Base-by-base conservation (phyloP, 2,329 filamentous ascomycete genomes). In the Chaetomium strumarium region DNA sequence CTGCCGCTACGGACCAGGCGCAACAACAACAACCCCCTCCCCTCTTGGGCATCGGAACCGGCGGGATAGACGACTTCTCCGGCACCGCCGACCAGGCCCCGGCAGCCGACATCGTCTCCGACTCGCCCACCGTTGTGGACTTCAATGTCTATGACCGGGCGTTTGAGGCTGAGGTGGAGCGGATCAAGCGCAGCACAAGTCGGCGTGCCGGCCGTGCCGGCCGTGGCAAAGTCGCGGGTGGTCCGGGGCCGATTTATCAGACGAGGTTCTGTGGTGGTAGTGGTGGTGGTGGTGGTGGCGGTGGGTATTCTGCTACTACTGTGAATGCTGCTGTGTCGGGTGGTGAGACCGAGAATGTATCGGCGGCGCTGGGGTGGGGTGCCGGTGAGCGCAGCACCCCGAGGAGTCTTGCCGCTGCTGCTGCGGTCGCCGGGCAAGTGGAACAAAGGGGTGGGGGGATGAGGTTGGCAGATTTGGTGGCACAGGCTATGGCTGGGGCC, bases 121-220 rank as follows among this genome's bases (percentile, higher is more conserved):
- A 96, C 68, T 95, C 88, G 1, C 92, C 92, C 2, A 85, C 85
- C 0, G 86, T 85, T 1, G 87, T 88, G 6, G 90, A 95, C 55
- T 89, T 89, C 61, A 84, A 93, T 64, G 85, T 97, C 53, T 96
- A 96, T 67, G 89, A 95, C 67, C 82, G 80, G 1, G 92, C 92
- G 0, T 96, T 95, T 66, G 83, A 88, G 63, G 81, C 87, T 55
- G 89, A 96, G 70, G 80, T 93, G 29, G 79, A 86, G 53, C 79
- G 85, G 14, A 92, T 96, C 62, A 72, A 69, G 53, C 41, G 60
- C 63, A 38, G 33, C 11, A 34, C 41, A 11, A 52, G 47, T 11
- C 9, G 51, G 12, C 44, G 41, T 12, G 39, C 39, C 11, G 48
- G 38, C 13, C 38, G 48, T 49, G 72, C 75, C 52, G 70, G 70